A percentile compares a stretch with the other conserved stretches of the same genome.
phyloP scores from a whole-genome alignment of 345 rosid species.

The Eucalyptus tenuipes region DNA sequence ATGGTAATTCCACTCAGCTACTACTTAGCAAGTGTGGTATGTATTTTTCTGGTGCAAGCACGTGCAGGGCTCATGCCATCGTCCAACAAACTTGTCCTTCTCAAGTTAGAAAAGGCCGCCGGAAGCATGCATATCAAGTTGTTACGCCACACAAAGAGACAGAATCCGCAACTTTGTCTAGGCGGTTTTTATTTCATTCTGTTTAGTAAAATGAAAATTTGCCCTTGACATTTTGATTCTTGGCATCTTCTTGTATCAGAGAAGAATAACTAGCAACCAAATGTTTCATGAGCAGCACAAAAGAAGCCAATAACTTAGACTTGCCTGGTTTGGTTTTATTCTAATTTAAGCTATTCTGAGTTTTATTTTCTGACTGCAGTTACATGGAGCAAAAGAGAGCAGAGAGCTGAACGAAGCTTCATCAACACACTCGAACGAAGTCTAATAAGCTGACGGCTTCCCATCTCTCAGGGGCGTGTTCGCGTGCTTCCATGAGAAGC shows the following conservation, averaged over 20 bases:
- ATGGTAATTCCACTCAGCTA: background rate
- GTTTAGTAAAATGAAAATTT: background rate
- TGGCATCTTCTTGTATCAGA: background rate
- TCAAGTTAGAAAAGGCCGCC: background rate
- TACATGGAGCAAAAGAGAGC: background rate
- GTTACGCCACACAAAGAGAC: background rate
- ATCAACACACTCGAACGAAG: background rate
- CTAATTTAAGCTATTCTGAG: background rate
- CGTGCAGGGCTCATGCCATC: too few relatives aligned
- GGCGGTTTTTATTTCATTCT: too few relatives aligned
- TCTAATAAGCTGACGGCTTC: background rate
- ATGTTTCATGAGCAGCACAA: background rate
- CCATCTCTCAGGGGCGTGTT: constrained; percentile 7
- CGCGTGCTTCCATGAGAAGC: constrained; percentile 3
- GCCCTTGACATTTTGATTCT: background rate
- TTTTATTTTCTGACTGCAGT: background rate
- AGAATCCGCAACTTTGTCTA: background rate
- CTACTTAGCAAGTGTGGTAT: background rate
- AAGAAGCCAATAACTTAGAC: background rate
- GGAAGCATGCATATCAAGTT: background rate
- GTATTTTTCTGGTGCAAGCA: background rate
- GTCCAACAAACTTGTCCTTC: too few relatives aligned
- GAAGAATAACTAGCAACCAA: background rate
- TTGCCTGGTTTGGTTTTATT: background rate
- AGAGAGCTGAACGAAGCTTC: background rate